Evolutionary conservation across 2,329 filamentous ascomycete species (phyloP), one percentile per base, ranked within the genome.

Genomic region (Blastomyces silverae): DNA sequence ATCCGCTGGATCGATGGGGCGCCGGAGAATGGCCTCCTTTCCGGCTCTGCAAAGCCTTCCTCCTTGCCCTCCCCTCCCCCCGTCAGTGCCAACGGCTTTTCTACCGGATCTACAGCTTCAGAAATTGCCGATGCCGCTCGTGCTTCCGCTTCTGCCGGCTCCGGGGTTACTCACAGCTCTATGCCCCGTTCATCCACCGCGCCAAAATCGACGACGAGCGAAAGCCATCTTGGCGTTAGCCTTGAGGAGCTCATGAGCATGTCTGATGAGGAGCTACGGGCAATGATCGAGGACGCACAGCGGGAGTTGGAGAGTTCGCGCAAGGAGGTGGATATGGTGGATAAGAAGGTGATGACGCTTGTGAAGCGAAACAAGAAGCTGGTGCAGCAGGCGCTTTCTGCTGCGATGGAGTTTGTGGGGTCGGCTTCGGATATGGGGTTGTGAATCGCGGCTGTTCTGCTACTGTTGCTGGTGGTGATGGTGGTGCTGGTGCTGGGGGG

Each of bases 221-320:
- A 69, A 76, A 7, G 74, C 73, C 39, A 73, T 72, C 6, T 76
- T 55, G 71, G 72, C 34, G 71, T 73, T 0, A 75, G 73, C 34
- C 69, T 79, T 34, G 76, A 79, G 28, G 76, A 78, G 31, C 72
- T 80, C 11, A 74, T 77, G 34, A 77, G 73, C 6, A 76, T 81
- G 73, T 76, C 78, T 20, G 72, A 75, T 46, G 75, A 78, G 44
- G 76, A 78, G 48, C 69, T 81, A 31, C 73, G 74, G 52, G 69
- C 72, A 17, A 77, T 79, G 61, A 73, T 79, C 15, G 68, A 73
- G 55, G 75, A 74, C 57, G 78, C 78, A 4, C 77, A 79, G 37
- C 84, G 87, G 63, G 89, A 93, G 75, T 87, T 92, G 78, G 88
- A 92, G 69, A 80, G 81, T 11, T 84, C 92, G 69, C 86, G 87